Evolutionary conservation across 805 yeast genomes (phyloP).

Genomic region (Saccharomycopsis fermentans): DNA sequence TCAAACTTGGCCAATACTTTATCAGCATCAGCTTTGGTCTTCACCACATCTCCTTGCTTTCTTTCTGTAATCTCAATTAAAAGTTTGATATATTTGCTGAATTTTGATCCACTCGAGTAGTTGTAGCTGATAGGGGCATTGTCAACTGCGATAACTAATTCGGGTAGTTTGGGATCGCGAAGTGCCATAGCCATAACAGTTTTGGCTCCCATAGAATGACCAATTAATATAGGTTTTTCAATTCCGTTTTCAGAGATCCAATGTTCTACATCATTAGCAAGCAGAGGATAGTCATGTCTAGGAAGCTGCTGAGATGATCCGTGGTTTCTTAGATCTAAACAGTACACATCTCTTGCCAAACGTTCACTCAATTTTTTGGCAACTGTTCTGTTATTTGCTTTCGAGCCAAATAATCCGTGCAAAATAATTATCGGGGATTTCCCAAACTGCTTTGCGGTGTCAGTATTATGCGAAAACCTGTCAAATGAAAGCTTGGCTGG

Average conservation of each 20-base stretch:
- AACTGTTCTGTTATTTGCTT: constrained; percentile 71
- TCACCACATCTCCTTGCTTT: constrained; percentile 33
- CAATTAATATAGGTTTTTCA: constrained; percentile 51
- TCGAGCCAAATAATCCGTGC: constrained; percentile 87
- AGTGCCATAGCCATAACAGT: constrained; percentile 82
- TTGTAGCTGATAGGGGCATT: constrained; percentile 75
- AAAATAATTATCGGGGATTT: constrained; percentile 59
- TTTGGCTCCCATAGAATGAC: constrained; percentile 92
- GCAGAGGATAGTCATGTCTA: constrained; percentile 65
- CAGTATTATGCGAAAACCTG: constrained; percentile 26
- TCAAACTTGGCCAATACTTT: constrained; percentile 54
- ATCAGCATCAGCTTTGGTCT: constrained; percentile 42
- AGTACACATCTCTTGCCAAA: constrained; percentile 48
- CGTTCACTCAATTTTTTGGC: constrained; percentile 44
- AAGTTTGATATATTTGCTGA: constrained; percentile 57
- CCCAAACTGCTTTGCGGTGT: constrained; percentile 22
- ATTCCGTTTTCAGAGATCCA: constrained; percentile 44
- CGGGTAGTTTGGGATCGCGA: constrained; percentile 50
- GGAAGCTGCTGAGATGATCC: constrained; percentile 80
- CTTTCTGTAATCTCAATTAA: constrained; percentile 45
- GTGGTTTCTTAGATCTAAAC: constrained; percentile 79
- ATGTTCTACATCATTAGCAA: constrained; percentile 77
- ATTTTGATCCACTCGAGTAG: constrained; percentile 40
- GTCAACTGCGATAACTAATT: constrained; percentile 68
- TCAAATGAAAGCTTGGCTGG: constrained; percentile 51